Conservation (phyloP, 169 alveolate species). For the Cardiosporidium cionae region DNA sequence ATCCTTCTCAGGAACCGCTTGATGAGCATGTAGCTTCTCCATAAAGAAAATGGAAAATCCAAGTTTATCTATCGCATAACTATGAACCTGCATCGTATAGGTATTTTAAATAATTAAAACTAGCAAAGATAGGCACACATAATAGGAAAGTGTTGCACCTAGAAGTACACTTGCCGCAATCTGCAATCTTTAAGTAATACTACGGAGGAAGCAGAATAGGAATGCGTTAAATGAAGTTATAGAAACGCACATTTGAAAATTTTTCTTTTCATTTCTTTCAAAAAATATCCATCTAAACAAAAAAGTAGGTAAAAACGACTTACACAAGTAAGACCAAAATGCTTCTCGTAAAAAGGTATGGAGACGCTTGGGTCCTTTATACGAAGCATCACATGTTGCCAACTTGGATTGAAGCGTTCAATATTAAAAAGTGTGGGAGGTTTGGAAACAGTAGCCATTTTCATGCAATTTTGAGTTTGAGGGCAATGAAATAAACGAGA, state of each 20-base stretch:
- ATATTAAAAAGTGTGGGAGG: no score
- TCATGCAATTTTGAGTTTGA: no score
- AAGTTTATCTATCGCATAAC: constrained; percentile 40
- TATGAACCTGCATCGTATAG: constrained; percentile 14
- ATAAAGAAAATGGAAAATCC: constrained; percentile 56
- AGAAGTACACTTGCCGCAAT: no score
- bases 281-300: not conserved
- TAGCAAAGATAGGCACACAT: not conserved
- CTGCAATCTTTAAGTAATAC: no score
- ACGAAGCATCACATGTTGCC: constrained; percentile 64
- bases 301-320: not conserved
- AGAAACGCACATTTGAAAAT: not conserved
- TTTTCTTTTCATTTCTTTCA: not conserved
- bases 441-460: no score
- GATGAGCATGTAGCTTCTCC: constrained; percentile 50
- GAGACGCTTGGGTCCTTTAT: constrained; percentile 56
- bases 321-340: constrained; percentile 56
- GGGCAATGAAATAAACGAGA: no score
- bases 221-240: not conserved
- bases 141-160: not conserved
- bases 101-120: not conserved
- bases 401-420: constrained; percentile 8
- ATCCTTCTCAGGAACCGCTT: constrained; percentile 27
- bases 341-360: constrained; percentile 49
- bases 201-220: not conserved